Percentiles rank a stretch among this genome's conserved stretches.
Conservation (phyloP, 257 asterid genomes). For the Nicotiana sylvestris region DNA sequence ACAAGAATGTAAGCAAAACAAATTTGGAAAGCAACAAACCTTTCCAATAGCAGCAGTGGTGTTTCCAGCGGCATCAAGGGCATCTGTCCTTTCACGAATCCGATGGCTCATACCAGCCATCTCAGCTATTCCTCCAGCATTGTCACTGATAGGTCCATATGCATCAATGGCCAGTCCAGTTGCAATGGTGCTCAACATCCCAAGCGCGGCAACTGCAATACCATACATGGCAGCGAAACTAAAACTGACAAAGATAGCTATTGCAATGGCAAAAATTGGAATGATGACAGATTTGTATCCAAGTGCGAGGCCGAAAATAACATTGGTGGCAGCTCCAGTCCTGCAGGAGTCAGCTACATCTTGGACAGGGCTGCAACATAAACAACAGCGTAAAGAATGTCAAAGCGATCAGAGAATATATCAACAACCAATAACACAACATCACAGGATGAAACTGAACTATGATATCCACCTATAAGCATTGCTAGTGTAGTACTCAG, state of each 20-base stretch:
- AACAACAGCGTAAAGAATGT: background rate
- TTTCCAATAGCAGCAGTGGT: constrained; percentile 96
- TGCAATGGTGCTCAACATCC: constrained; percentile 94
- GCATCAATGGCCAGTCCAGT: constrained; percentile 93
- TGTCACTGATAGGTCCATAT: constrained; percentile 95
- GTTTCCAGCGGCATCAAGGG: constrained; percentile 96
- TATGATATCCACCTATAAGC: constrained; percentile 64
- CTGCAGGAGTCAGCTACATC: constrained; percentile 97
- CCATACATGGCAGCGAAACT: constrained; percentile 92
- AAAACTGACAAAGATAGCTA: constrained; percentile 82
- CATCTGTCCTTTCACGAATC: constrained; percentile 93
- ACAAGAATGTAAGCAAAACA: background rate
- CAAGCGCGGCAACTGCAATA: constrained; percentile 85
- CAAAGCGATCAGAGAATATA: background rate
- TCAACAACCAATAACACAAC: background rate
- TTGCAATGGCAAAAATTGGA: constrained; percentile 83
- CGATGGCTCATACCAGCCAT: constrained; percentile 97
- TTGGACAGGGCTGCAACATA: constrained; percentile 54
- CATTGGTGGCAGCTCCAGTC: constrained; percentile 96
- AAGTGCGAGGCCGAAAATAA: constrained; percentile 88
- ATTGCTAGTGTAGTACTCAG: constrained; percentile 88
- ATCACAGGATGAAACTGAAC: background rate
- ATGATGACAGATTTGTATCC: constrained; percentile 92
- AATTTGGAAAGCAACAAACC: constrained; percentile 26
- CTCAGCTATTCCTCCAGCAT: constrained; percentile 96